Evolutionary conservation across 2,329 filamentous ascomycete species (phyloP).

Genomic region (Botrytis sinoallii): DNA sequence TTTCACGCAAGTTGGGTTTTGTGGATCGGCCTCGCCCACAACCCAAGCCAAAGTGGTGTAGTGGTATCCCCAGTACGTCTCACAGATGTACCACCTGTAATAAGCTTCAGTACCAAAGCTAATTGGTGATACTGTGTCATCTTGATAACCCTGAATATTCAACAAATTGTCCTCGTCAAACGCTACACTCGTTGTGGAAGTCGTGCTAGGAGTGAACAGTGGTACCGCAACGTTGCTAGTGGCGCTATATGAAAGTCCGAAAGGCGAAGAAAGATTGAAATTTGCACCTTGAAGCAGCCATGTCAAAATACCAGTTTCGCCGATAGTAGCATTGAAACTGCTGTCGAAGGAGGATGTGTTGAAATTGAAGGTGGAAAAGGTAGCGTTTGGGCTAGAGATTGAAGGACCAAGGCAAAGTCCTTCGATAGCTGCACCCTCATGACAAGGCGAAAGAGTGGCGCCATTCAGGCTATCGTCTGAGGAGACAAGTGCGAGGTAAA

Average conservation of each 20-base stretch:
- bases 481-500: constrained; percentile 43
- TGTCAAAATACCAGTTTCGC: constrained; percentile 29
- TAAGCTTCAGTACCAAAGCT: constrained; percentile 24
- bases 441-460: constrained; percentile 43
- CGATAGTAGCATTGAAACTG: constrained; percentile 24
- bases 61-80: constrained; percentile 41
- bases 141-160: constrained; percentile 41
- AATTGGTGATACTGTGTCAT: constrained; percentile 41
- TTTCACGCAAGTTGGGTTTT: constrained; percentile 46
- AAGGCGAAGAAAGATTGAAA: constrained; percentile 38
- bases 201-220: constrained; percentile 38
- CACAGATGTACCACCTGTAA: constrained; percentile 46
- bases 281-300: constrained; percentile 28
- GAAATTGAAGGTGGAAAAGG: constrained; percentile 28
- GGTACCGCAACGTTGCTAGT: constrained; percentile 44
- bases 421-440: constrained; percentile 48
- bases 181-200: constrained; percentile 34
- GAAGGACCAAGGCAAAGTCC: constrained; percentile 41
- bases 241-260: constrained; percentile 40
- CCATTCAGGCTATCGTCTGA: constrained; percentile 41
- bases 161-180: constrained; percentile 43
- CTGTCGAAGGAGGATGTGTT: constrained; percentile 27
- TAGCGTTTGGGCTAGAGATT: constrained; percentile 22
- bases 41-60: constrained; percentile 46
- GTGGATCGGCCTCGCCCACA: constrained; percentile 40